A percentile compares a stretch with the other conserved stretches of the same genome.
Conservation (phyloP, 2,329 filamentous ascomycete species). For the Verticillium nonalfalfae region DNA sequence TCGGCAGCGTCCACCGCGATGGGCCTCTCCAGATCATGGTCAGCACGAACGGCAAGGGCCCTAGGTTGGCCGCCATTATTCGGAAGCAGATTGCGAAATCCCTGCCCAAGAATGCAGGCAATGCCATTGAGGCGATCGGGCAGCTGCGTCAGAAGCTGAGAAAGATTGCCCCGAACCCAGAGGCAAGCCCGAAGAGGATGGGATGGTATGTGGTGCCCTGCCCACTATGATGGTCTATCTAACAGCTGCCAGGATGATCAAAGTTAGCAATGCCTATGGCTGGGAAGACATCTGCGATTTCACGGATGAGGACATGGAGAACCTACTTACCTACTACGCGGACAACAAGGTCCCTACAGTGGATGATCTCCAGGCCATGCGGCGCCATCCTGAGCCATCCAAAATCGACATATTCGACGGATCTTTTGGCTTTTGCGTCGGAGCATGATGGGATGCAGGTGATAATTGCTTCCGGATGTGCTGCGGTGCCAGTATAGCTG, state of each 20-base stretch:
- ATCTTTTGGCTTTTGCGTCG: slow-evolving; percentile 53
- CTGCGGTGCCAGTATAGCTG: too few species aligned
- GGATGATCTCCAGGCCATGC: slow-evolving; percentile 48
- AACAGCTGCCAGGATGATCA: slow-evolving; percentile 65
- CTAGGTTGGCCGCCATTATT: slow-evolving; percentile 81
- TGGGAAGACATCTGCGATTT: slow-evolving; percentile 80
- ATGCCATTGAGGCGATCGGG: slow-evolving; percentile 81
- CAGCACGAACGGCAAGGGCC: slow-evolving; percentile 94
- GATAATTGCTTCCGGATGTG: too few species aligned
- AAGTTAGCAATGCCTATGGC: slow-evolving; percentile 80
- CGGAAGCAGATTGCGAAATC: slow-evolving; percentile 71
- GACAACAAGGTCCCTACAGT: slow-evolving; percentile 48
- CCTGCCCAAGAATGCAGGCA: slow-evolving; percentile 73
- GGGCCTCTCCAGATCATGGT: slow-evolving; percentile 98
- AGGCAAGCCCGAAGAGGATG: slow-evolving; percentile 84
- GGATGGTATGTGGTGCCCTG: slow-evolving; percentile 55
- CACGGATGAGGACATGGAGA: slow-evolving; percentile 78
- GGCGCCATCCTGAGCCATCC: slow-evolving; percentile 29
- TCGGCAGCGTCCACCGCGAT: slow-evolving; percentile 91
- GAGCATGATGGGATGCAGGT: slow-evolving; percentile 14
- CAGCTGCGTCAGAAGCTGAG: slow-evolving; percentile 72
- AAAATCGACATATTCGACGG: slow-evolving; percentile 52
- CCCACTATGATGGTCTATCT: not conserved
- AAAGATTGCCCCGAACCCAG: slow-evolving; percentile 62
- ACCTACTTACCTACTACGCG: slow-evolving; percentile 69